Base-by-base conservation (phyloP, 345 rosid genomes). In the Turnera subulata region DNA sequence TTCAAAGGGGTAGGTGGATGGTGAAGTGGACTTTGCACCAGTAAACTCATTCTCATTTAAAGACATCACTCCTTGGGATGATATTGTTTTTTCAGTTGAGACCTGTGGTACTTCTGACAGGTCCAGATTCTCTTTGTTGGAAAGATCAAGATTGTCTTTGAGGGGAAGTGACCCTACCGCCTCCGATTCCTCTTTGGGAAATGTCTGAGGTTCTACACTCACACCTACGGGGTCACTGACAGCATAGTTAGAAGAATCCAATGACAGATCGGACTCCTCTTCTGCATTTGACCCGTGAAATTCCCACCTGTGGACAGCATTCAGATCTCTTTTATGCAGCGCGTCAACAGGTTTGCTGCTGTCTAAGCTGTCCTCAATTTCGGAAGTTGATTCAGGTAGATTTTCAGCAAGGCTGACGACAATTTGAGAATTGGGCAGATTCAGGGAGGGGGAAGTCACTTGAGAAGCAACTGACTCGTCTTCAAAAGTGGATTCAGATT, bases 91-190 rank as follows among this genome's bases (percentile, higher is more conserved):
- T 33, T 72, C 76, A 39, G 53, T 65, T 21, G 43, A 55, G 23
- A 61, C 61, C 60, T 49, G 80, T 0, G 67, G 66, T 53, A 66
- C 58, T 68, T 57, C 67, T 22, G 58, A 59, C 38, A 42, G 59
- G 37, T 76, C 83, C 45, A 63, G 61, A 53, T 61, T 74, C 63
- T 84, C 81, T 61, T 59, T 66, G 49, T 59, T 56, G 62, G 65
- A 53, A 56, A 62, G 44, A n/a, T 76, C 83, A 47, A 63, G 61
- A 53, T 61, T 74, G 61, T 84, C 81, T 61, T 59, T 66, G 49
- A 61, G 56, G 62, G 65, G 50, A 56, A 62, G 44, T 2, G 71
- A 65, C 63, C 62, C 44, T 29, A 53, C 17, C 32, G 69, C 43
- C 62, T 37, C 76, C 5, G 29, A 38, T 35, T 62, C 72, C 65